phyloP scores from a whole-genome alignment of 352 stramenopile species.

The Globisporangium recalcitrans region DNA sequence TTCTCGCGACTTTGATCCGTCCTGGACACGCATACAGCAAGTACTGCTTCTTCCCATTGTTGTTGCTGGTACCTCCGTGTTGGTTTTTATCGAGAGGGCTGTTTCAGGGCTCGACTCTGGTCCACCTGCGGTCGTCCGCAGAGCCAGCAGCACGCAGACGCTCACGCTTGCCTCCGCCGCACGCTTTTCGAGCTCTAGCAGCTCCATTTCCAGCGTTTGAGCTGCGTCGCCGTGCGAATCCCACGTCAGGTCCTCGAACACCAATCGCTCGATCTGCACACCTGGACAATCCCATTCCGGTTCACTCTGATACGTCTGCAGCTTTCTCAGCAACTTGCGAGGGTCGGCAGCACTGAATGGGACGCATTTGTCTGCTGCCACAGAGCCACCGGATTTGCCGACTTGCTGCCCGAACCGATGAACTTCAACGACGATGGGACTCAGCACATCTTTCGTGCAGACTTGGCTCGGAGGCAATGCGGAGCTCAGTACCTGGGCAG shows the following conservation, averaged over 20 bases:
- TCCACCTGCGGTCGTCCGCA: background rate
- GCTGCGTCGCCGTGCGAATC: slow-evolving; percentile 39
- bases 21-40: slow-evolving; percentile 62
- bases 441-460: slow-evolving; percentile 43
- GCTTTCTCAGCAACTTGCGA: slow-evolving; percentile 23
- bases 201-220: slow-evolving; percentile 56
- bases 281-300: slow-evolving; percentile 6
- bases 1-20: slow-evolving; percentile 63
- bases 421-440: slow-evolving; percentile 48
- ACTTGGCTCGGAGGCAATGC: slow-evolving; percentile 20
- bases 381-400: slow-evolving; percentile 1
- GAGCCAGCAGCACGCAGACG: slow-evolving; percentile 38
- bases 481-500: slow-evolving; percentile 26
- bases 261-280: slow-evolving; percentile 17
- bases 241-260: slow-evolving; percentile 53
- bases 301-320: slow-evolving; percentile 5
- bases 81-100: slow-evolving; percentile 16
- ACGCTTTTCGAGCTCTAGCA: slow-evolving; percentile 47
- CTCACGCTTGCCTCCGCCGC: slow-evolving; percentile 12
- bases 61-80: background rate
- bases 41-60: slow-evolving; percentile 23
- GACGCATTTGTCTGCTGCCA: background rate
- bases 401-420: slow-evolving; percentile 47
- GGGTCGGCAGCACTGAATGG: slow-evolving; percentile 9
- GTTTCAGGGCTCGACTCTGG: slow-evolving; percentile 13